These are phyloP conservation scores for Silene coronaria DNA, from an alignment of 179 eudicot species.

Conservation along the genomic window DNA sequence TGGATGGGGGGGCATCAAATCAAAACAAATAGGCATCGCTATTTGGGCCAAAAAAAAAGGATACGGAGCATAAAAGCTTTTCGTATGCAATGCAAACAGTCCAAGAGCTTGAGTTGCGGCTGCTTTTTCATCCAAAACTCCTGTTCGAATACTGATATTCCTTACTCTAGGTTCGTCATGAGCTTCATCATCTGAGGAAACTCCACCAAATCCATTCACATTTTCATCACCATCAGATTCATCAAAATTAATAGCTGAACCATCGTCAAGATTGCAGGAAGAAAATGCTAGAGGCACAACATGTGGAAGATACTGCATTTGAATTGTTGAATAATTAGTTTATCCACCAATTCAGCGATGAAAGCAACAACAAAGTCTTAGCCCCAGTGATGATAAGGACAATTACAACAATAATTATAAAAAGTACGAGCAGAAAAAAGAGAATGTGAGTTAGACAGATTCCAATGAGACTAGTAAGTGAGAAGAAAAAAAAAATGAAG, in stretches of 20 bases:
- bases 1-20: conserved; percentile 2
- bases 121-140: conserved; percentile 97
- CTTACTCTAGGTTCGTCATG: conserved; percentile 94
- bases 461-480: not conserved
- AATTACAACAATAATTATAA: not conserved
- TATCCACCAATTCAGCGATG: conserved; percentile 1
- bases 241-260: conserved; percentile 82
- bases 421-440: not conserved
- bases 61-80: conserved; percentile 86
- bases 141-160: conserved; percentile 90
- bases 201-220: conserved; percentile 76
- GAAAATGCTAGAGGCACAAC: conserved; percentile 82
- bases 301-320: conserved; percentile 83
- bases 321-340: conserved; percentile 17
- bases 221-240: conserved; percentile 86
- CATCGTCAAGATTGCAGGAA: conserved; percentile 98
- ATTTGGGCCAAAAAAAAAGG: conserved; percentile 32
- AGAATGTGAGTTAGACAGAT: not conserved
- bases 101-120: conserved; percentile 99
- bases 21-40: not conserved
- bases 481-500: not conserved
- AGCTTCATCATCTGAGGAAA: conserved; percentile 96
- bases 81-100: conserved; percentile 80
- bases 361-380: not conserved
- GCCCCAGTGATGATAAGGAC: not conserved